Conservation (phyloP, 2,329 filamentous ascomycete genomes). For the Geosmithia morbida region DNA sequence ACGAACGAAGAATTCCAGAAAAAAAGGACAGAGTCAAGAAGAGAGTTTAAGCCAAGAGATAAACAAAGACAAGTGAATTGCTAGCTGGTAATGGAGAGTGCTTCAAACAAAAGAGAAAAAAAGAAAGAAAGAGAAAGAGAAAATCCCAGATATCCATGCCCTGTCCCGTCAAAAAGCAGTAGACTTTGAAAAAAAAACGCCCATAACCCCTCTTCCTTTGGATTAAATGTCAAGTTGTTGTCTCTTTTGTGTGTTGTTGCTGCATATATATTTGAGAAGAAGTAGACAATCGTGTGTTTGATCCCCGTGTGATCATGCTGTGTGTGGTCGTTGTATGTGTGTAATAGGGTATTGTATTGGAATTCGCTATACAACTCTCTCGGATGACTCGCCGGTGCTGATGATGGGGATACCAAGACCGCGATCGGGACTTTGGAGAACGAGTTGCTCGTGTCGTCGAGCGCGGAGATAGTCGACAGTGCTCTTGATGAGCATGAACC, state of each 20-base stretch:
- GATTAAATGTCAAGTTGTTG: background rate
- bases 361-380: constrained; percentile 68
- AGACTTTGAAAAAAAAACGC: background rate
- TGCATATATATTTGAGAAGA: background rate
- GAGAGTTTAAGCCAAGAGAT: background rate
- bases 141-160: background rate
- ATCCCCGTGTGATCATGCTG: no score
- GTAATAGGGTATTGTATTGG: no score
- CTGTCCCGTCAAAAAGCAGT: background rate
- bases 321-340: background rate
- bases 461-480: constrained; percentile 82
- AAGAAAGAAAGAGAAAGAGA: background rate
- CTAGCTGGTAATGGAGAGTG: background rate
- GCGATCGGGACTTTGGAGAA: constrained; percentile 82
- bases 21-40: no score
- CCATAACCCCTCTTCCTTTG: background rate
- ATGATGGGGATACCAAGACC: constrained; percentile 76
- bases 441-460: constrained; percentile 79
- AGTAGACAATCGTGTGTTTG: background rate
- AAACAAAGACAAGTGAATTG: background rate
- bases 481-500: constrained; percentile 94
- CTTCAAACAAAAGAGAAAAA: background rate
- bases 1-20: no score
- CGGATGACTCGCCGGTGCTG: constrained; percentile 67
- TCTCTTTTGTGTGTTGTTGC: background rate